Conservation (phyloP, 2,329 filamentous ascomycete genomes). For the Colletotrichum graminicola region DNA sequence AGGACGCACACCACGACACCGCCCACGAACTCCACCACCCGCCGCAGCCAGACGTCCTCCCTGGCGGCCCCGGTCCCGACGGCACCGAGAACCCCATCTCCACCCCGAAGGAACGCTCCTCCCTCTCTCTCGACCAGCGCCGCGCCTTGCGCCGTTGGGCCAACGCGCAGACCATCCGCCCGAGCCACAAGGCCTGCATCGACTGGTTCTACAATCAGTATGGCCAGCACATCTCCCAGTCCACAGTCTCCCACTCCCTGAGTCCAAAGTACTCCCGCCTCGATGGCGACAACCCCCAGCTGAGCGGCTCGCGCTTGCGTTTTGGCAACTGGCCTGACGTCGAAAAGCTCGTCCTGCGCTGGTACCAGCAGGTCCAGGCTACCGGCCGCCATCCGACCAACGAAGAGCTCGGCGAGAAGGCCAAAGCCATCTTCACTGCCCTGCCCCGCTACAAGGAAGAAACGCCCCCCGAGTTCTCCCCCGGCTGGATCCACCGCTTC, state of each 20-base stretch:
- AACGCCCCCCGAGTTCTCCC: constrained; percentile 71
- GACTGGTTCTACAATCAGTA: constrained; percentile 72
- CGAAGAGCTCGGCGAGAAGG: constrained; percentile 73
- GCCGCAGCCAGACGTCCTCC: constrained; percentile 32
- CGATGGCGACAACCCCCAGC: constrained; percentile 69
- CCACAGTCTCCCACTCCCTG: constrained; percentile 72
- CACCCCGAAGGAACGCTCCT: constrained; percentile 64
- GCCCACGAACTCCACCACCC: constrained; percentile 40
- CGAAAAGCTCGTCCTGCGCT: constrained; percentile 68
- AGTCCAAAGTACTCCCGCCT: constrained; percentile 73
- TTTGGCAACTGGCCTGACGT: constrained; percentile 76
- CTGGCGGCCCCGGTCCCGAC: constrained; percentile 25
- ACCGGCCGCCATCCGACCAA: constrained; percentile 71
- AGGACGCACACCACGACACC: constrained; percentile 35
- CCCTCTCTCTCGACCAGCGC: constrained; percentile 72
- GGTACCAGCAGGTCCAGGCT: constrained; percentile 65
- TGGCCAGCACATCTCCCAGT: constrained; percentile 72
- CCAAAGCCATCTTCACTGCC: constrained; percentile 69
- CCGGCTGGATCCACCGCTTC: constrained; percentile 74
- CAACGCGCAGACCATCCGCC: constrained; percentile 66
- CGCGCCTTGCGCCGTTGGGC: constrained; percentile 72
- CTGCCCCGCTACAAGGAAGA: constrained; percentile 72
- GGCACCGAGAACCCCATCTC: constrained; percentile 26
- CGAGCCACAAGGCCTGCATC: constrained; percentile 72
- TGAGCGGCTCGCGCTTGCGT: constrained; percentile 71